These are phyloP conservation scores for Saccharomycopsis javanensis DNA, from an alignment of 805 yeast genomes.

Conservation along the genomic window DNA sequence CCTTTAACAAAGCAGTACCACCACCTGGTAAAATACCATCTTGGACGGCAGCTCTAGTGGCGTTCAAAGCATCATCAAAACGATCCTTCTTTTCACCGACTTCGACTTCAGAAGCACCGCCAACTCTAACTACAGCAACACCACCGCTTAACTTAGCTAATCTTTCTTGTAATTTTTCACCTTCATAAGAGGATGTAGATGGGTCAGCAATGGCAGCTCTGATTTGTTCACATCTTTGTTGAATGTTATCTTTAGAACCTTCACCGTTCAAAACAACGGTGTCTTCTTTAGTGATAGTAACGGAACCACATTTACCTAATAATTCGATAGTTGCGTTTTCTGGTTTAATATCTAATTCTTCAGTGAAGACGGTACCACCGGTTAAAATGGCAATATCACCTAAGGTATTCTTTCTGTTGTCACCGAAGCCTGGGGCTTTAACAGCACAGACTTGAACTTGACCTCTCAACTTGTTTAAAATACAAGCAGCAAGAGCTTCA, in stretches of 20 bases:
- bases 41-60: conserved; percentile 98
- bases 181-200: conserved; percentile 76
- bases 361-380: conserved; percentile 81
- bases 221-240: conserved; percentile 88
- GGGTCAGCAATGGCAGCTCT: conserved; percentile 68
- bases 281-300: conserved; percentile 91
- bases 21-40: conserved; percentile 99
- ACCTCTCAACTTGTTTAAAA: conserved; percentile 93
- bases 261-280: conserved; percentile 89
- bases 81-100: conserved; percentile 99
- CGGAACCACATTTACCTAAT: conserved; percentile 84
- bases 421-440: conserved; percentile 99
- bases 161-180: conserved; percentile 94
- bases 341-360: conserved; percentile 91
- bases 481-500: conserved; percentile 97
- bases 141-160: conserved; percentile 95
- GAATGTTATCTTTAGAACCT: conserved; percentile 73
- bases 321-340: conserved; percentile 86
- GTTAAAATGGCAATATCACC: conserved; percentile 93
- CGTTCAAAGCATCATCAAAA: conserved; percentile 95
- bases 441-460: conserved; percentile 97
- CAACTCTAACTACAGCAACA: conserved; percentile 96
- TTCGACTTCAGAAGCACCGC: conserved; percentile 95
- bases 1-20: conserved; percentile 95
- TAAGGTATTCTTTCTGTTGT: conserved; percentile 91